Conservation (phyloP, 2,329 filamentous ascomycete species). For the Westerdykella sp. region DNA sequence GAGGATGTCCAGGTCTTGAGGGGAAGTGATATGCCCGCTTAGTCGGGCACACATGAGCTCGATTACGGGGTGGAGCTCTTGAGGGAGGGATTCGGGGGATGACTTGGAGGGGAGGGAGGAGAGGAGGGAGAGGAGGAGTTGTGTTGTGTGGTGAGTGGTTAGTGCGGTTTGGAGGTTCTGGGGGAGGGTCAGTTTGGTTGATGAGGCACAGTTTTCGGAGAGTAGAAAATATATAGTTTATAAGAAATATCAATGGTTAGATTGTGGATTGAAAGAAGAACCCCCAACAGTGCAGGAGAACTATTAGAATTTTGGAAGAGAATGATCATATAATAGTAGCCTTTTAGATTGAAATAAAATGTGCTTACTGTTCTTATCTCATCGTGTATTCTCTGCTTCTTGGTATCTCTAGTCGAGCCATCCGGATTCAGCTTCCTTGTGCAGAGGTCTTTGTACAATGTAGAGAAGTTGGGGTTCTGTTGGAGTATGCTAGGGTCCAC, state of each 20-base stretch:
- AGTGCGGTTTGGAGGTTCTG: constrained; percentile 37
- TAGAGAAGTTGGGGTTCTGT: constrained; percentile 41
- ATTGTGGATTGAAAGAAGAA: neutral
- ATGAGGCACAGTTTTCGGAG: neutral
- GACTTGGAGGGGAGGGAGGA: constrained; percentile 26
- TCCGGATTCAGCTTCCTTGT: constrained; percentile 39
- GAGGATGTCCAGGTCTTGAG: constrained; percentile 36
- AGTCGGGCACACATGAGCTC: constrained; percentile 40
- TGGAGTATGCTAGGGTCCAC: constrained; percentile 33
- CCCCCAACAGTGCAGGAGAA: neutral
- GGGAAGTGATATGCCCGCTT: constrained; percentile 26
- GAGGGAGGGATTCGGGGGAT: constrained; percentile 31
- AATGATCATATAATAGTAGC: neutral
- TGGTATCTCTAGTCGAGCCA: constrained; percentile 40
- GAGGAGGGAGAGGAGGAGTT: constrained; percentile 33
- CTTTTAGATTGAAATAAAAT: neutral
- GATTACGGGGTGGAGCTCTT: constrained; percentile 40
- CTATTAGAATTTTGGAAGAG: neutral
- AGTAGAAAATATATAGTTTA: neutral
- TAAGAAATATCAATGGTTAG: neutral
- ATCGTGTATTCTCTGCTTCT: constrained; percentile 39
- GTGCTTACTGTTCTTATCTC: constrained; percentile 34
- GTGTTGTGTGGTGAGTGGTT: constrained; percentile 25
- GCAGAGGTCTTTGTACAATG: constrained; percentile 42
- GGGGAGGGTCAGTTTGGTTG: neutral